Percentiles rank a stretch among this genome's conserved stretches.
Conservation (phyloP, 2,329 filamentous ascomycete genomes). For the Aspergillus sp. region DNA sequence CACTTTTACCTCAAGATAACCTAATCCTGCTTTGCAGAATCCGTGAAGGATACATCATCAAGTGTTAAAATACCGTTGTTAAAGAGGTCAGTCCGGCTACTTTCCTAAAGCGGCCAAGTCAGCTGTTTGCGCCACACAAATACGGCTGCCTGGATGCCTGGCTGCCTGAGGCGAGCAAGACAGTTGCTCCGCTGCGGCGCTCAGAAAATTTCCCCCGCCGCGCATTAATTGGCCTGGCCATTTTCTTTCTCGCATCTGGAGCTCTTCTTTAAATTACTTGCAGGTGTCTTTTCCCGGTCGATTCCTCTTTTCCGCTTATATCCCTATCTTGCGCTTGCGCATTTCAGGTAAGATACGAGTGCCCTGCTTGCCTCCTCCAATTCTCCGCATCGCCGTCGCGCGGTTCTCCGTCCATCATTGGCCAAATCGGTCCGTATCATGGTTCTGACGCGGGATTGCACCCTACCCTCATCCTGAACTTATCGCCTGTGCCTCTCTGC, state of each 20-base stretch:
- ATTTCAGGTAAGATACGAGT: slow-evolving; percentile 7
- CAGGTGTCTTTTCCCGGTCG: slow-evolving; percentile 1
- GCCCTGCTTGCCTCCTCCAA: not conserved
- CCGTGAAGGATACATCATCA: no score
- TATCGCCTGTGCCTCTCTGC: not conserved
- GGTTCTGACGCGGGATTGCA: not conserved
- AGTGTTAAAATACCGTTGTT: not conserved
- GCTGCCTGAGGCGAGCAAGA: slow-evolving; percentile 14
- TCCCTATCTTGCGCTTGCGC: not conserved
- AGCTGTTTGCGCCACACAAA: slow-evolving; percentile 1
- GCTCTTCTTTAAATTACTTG: not conserved
- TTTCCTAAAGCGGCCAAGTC: not conserved
- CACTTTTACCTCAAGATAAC: no score
- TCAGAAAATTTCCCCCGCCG: slow-evolving; percentile 26
- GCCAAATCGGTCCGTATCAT: slow-evolving; percentile 5
- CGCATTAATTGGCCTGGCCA: slow-evolving; percentile 5
- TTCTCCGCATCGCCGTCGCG: not conserved
- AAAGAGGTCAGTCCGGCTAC: not conserved
- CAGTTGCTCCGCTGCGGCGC: slow-evolving; percentile 20
- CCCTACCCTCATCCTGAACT: not conserved
- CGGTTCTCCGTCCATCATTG: slow-evolving; percentile 6
- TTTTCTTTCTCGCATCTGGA: slow-evolving; percentile 5
- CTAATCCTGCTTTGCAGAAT: no score
- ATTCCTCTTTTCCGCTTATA: not conserved
- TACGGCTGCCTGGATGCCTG: not conserved